These are phyloP conservation scores for Colletotrichum tabaci DNA, from an alignment of 2,329 filamentous ascomycete genomes.

Conservation along the genomic window DNA sequence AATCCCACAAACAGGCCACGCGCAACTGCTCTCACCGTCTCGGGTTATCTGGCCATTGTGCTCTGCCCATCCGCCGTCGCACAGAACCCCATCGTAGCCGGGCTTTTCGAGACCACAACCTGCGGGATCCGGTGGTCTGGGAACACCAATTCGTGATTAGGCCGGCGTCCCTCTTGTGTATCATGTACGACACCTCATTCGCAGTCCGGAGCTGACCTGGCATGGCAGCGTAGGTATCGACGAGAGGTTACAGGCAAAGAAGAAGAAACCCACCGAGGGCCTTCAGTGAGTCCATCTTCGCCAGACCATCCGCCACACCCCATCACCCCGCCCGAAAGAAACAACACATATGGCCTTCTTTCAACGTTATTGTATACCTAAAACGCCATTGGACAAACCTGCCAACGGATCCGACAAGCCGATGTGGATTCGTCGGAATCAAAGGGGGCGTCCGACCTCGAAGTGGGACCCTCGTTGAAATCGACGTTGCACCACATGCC, in stretches of 20 bases:
- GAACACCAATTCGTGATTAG: slow-evolving; percentile 38
- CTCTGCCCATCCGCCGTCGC: background rate
- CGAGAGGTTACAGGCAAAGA: slow-evolving; percentile 36
- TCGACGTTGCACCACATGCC: slow-evolving; percentile 33
- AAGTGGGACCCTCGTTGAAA: slow-evolving; percentile 14
- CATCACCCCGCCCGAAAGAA: slow-evolving; percentile 15
- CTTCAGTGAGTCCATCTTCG: slow-evolving; percentile 29
- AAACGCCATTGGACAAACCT: slow-evolving; percentile 8
- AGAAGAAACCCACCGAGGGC: slow-evolving; percentile 5
- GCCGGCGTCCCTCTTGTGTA: slow-evolving; percentile 38
- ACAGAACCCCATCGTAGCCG: slow-evolving; percentile 14
- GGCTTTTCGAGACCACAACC: slow-evolving; percentile 22
- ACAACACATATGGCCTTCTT: slow-evolving; percentile 36
- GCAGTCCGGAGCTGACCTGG: slow-evolving; percentile 16
- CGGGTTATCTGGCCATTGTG: background rate
- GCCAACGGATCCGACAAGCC: slow-evolving; percentile 2
- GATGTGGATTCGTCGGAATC: slow-evolving; percentile 19
- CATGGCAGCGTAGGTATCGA: slow-evolving; percentile 20
- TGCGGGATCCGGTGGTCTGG: slow-evolving; percentile 41
- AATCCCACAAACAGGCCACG: slow-evolving; percentile 7
- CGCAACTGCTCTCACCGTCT: slow-evolving; percentile 18
- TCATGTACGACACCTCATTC: slow-evolving; percentile 18
- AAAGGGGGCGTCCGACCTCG: slow-evolving; percentile 6
- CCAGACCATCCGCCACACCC: slow-evolving; percentile 17
- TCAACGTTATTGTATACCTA: slow-evolving; percentile 30